Base-by-base conservation (phyloP, 1,139 yeast species). In the Geotrichum bryndzae region DNA sequence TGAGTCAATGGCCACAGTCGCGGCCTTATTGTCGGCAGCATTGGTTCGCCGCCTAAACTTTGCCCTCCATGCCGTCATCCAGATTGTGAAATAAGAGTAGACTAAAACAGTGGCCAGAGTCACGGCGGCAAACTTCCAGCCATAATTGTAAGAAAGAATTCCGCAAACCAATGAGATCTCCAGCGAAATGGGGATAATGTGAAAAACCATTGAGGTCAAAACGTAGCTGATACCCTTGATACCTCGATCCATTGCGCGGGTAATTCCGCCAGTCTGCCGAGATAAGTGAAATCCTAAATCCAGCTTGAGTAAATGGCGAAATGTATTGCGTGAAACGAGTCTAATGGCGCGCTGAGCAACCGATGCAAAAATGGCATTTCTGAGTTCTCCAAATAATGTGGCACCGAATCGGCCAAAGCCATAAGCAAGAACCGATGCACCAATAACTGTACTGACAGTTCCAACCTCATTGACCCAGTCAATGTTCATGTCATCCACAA, bases 341-440 rank as follows among this genome's bases (percentile, higher is more conserved):
- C 91, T 85, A 68, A 95, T 94, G n/a, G 99, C 98, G 68, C 87
- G 85, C 74, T 94, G 99, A 3, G 97, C 96, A 27, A 95, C 99
- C 53, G 89, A 84, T 0, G 99, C 97, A 78, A 94, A 94, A 10
- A 94, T 86, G 1, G 99, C 99, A 73, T 94, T 94, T 69, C 98
- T 79, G 66, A 94, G 79, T 73, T 94, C 99, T 31, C 98, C 99
- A 76, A 94, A 90, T n/a, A 94, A 75, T 1, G 92, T 96, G 2
- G 99, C 88, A 25, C 98, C 97, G 72, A 95, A 91, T 64, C 99
- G 79, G 0, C 98, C 96, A 23, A 90, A 85, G 58, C 99, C 99
- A 72, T 94, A 92, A 0, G 96, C 96, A 33, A 94, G 70, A 48
- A 94, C 85, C 61, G 91, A 81, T 1, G 94, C 82, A 2, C 90